phyloP scores from a whole-genome alignment of 805 yeast genomes.

The Metschnikowia gelsemii region DNA sequence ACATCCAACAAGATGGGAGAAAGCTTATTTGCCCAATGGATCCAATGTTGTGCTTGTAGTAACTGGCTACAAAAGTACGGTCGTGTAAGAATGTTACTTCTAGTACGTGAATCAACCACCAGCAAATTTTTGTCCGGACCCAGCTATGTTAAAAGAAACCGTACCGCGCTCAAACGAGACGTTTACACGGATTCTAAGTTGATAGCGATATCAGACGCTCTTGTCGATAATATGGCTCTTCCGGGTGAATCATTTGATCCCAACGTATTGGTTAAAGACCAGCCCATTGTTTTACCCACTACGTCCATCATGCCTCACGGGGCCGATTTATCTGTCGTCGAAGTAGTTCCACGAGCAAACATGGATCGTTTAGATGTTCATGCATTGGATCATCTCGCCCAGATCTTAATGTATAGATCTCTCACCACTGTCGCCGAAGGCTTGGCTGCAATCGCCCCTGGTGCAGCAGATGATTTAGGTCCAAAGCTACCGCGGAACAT shows the following conservation, averaged over 20 bases:
- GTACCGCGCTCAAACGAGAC: conserved; percentile 64
- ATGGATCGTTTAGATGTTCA: conserved; percentile 40
- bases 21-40: conserved; percentile 71
- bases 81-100: conserved; percentile 68
- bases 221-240: conserved; percentile 9
- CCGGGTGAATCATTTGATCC: conserved; percentile 39
- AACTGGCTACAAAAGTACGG: conserved; percentile 77
- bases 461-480: conserved; percentile 60
- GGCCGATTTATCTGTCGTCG: conserved; percentile 54
- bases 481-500: conserved; percentile 30
- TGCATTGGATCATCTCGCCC: conserved; percentile 63
- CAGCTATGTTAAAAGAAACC: conserved; percentile 51
- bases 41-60: conserved; percentile 61
- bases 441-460: conserved; percentile 69
- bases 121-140: conserved; percentile 59
- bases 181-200: conserved; percentile 58
- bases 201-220: conserved; percentile 45
- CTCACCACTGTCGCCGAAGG: conserved; percentile 48
- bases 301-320: conserved; percentile 29
- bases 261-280: conserved; percentile 34
- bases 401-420: conserved; percentile 23
- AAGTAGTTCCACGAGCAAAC: conserved; percentile 44
- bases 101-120: conserved; percentile 59
- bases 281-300: conserved; percentile 34
- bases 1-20: conserved; percentile 56